These are phyloP conservation scores for Achlya hypogyna DNA, from an alignment of 352 stramenopile genomes.

Conservation along the genomic window DNA sequence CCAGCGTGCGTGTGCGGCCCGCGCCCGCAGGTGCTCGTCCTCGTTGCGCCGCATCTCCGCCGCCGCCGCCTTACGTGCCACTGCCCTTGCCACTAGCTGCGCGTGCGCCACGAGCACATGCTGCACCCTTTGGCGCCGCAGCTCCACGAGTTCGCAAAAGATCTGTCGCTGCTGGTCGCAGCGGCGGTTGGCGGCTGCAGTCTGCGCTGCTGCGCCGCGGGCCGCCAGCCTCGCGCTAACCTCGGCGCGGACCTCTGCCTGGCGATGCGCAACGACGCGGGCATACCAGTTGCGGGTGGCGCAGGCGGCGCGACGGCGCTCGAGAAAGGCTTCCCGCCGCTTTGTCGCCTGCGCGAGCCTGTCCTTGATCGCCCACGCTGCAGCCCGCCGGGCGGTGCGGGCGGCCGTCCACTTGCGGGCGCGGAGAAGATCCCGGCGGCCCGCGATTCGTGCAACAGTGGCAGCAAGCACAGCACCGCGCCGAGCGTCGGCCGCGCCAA, in stretches of 20 bases:
- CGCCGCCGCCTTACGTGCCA: background rate
- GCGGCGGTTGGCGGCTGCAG: background rate
- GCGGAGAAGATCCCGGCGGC: constrained; percentile 2
- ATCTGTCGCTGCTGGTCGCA: background rate
- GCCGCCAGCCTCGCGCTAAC: background rate
- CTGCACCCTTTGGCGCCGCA: background rate
- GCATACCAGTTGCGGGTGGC: constrained; percentile 14
- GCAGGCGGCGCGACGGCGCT: background rate
- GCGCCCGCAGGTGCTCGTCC: background rate
- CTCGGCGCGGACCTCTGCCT: background rate
- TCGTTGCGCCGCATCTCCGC: background rate
- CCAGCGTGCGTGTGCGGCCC: background rate
- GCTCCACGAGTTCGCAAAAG: background rate
- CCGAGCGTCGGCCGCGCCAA: background rate
- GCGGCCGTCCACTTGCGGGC: constrained; percentile 2
- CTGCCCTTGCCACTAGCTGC: background rate
- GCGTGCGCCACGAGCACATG: background rate
- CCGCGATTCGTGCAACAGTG: background rate
- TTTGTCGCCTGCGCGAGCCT: constrained; percentile 10
- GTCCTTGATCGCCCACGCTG: background rate
- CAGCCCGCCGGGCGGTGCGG: background rate
- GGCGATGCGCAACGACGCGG: background rate
- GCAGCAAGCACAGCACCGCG: background rate
- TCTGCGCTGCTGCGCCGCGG: background rate
- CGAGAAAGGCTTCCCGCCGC: background rate